Percentiles rank a stretch among this genome's conserved stretches.
phyloP scores from a whole-genome alignment of 2,329 filamentous ascomycete species.

The Myriosclerotinia scirpicola region DNA sequence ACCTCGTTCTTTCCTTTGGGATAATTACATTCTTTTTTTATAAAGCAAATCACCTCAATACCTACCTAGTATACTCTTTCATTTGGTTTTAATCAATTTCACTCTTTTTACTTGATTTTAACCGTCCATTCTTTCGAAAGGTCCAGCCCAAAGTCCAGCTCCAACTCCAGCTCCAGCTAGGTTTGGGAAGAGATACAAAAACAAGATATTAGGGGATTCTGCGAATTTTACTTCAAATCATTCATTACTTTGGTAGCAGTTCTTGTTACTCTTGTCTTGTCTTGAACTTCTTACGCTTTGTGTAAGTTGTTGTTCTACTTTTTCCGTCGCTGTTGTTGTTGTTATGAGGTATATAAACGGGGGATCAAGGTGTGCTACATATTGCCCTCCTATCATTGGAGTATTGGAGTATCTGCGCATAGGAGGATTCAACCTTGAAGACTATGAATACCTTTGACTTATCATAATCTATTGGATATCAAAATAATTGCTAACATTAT shows the following conservation, averaged over 20 bases:
- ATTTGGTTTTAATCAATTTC: conserved; percentile 44
- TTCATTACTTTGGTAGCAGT: conserved; percentile 10
- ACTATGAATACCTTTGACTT: neutral
- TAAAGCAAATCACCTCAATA: conserved; percentile 27
- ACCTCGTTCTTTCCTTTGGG: conserved; percentile 38
- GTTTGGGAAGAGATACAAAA: conserved; percentile 9
- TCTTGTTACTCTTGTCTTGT: conserved; percentile 20
- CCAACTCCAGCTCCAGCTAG: too few relatives aligned
- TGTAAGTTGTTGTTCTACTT: conserved; percentile 29
- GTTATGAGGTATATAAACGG: neutral
- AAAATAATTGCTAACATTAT: conserved; percentile 8
- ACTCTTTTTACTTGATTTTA: conserved; percentile 45
- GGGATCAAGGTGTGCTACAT: neutral
- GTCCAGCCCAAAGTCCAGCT: too few relatives aligned
- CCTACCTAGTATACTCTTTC: conserved; percentile 24
- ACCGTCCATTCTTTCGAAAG: conserved; percentile 43
- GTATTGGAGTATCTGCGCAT: neutral
- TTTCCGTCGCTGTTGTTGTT: neutral
- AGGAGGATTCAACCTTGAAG: neutral
- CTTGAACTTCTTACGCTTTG: conserved; percentile 29
- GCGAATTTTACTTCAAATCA: conserved; percentile 18
- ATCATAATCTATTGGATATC: neutral
- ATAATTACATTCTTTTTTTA: too few relatives aligned
- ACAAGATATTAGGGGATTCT: conserved; percentile 7
- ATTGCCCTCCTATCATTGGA: neutral